Conservation (phyloP, 2,329 filamentous ascomycete species). For the Talaromyces funiculosus region DNA sequence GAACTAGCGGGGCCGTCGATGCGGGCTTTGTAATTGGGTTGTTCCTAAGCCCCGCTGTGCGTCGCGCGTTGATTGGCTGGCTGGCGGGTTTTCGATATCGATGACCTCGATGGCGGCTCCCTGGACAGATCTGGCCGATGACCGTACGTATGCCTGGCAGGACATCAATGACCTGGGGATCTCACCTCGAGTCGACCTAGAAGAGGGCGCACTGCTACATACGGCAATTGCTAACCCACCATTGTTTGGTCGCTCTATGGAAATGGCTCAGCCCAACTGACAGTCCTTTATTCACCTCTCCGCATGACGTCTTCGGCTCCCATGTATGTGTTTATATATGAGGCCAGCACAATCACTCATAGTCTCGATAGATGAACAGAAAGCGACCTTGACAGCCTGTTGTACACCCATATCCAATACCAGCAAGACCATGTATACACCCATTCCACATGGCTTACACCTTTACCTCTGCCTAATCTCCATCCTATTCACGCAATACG, state of each 20-base stretch:
- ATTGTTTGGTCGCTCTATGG: background rate
- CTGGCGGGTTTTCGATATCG: background rate
- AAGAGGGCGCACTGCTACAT: background rate
- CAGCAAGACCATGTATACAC: slow-evolving; percentile 4
- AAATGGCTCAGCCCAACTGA: background rate
- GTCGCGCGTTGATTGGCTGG: background rate
- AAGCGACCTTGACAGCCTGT: background rate
- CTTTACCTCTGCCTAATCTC: slow-evolving; percentile 8
- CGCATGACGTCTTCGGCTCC: background rate
- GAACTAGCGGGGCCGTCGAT: slow-evolving; percentile 11
- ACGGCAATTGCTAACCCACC: background rate
- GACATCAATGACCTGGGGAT: too few species aligned
- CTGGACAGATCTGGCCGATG: background rate
- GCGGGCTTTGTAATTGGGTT: background rate
- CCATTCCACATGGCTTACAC: background rate
- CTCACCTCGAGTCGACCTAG: background rate
- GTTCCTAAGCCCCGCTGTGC: background rate
- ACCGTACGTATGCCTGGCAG: background rate
- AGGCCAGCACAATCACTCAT: background rate
- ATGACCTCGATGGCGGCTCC: slow-evolving; percentile 8
- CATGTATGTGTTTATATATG: background rate
- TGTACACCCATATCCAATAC: background rate
- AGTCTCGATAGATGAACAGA: background rate
- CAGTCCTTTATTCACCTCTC: background rate
- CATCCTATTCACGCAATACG: slow-evolving; percentile 15